Base-by-base conservation (phyloP, 2,329 filamentous ascomycete species). In the Lasiodiplodia gonubiensis region DNA sequence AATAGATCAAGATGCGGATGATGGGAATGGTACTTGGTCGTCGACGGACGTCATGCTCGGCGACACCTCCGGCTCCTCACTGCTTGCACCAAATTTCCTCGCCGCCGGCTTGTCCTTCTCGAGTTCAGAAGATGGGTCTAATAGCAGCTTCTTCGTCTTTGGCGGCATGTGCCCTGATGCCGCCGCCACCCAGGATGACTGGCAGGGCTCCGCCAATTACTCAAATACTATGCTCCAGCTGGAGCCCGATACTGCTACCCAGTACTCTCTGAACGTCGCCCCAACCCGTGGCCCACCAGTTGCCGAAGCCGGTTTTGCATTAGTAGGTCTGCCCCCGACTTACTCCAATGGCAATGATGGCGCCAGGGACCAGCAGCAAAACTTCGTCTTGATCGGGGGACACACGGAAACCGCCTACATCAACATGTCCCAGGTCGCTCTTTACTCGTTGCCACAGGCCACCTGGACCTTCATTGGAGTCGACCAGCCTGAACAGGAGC, bases 371-470 rank as follows among this genome's bases (percentile, higher is more conserved):
- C 90, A 93, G 74, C 88, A 94, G 75, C 89, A 90, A 70, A 89
- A 90, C 72, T 94, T 92, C 71, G 87, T 97, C 14, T 80, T 97
- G 25, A 81, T 97, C 18, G 94, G 94, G 49, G 94, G 94, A 0
- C 93, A 97, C 76, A 97, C 93, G 0, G 84, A 88, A 71, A 79
- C 83, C 18, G 94, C 93, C 0, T 97, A 97, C 75, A 90, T 97
- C 80, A 97, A 97, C 77, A 97, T 97, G 90, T 96, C 92, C 67
- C 92, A 93, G 52, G 88, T 94, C 1, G 94, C 93, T 0, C 82
- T 97, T 1, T 97, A 94, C 84, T 94, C 89, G 65, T 82, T 97
- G 7, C 94, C 94, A 0, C 91, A 96, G 73, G 89, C 93, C 74
- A 90, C 87, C 64, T 98, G 94, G 94, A 90, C 88, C 33, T 97